Base-by-base conservation (phyloP, 2,329 filamentous ascomycete species). In the Aurifilum marmelostoma region DNA sequence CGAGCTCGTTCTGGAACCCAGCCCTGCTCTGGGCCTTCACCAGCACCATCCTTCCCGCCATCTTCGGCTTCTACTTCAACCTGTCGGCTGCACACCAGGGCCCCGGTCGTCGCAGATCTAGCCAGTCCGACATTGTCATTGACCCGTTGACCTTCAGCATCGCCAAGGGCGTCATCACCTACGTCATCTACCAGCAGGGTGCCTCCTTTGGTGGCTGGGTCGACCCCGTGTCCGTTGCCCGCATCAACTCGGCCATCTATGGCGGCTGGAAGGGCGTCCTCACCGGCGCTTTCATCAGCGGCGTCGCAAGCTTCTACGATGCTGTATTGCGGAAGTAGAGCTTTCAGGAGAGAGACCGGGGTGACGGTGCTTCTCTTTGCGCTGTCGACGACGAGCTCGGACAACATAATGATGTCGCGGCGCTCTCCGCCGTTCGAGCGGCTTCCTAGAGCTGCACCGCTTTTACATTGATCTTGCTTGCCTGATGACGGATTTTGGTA, bases 131-230 rank as follows among this genome's bases (percentile, higher is more conserved):
- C 72, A 89, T 90, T 72, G 82, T 84, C 7, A 89, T 95, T 72
- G 96, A 99, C 78, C 94, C 94, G 4, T 82, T 98, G 76, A 92
- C 91, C 29, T 99, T 97, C 82, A 97, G 94, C 82, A 89, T 98
- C 68, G 88, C 88, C 74, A 97, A 97, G 83, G 94, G 91, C 0
- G 78, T 98, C 67, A 80, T 94, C 69, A 89, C 92, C 9, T 97
- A 92, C 79, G 85, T 95, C 43, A 89, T 97, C 24, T 97, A 94
- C 77, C 88, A 85, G 12, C 88, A 91, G 77, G 88, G 87, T 43
- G 85, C 87, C 64, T 87, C 85, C 62, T 86, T 91, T 67, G 83
- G 86, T 62, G 90, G 91, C 41, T 82, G 89, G 66, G 83, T 93
- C 69, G 84, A 87, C 69, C 82, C 84, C 37, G 79, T 82, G 21